phyloP scores from a whole-genome alignment of 805 yeast species.

The Candida golubevii region DNA sequence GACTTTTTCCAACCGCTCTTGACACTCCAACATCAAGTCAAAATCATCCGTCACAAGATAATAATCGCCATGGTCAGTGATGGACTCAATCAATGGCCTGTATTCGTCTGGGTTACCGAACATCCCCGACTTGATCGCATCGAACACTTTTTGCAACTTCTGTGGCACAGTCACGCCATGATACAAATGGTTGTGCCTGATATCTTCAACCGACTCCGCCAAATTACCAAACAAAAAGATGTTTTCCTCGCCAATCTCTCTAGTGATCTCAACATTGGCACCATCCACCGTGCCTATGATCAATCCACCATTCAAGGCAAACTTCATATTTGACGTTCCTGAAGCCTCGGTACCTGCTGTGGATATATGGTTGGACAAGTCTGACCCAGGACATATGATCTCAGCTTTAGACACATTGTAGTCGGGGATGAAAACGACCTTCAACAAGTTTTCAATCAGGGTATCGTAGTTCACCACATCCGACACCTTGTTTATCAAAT shows the following conservation, averaged over 20 bases:
- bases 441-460: conserved; percentile 69
- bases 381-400: conserved; percentile 84
- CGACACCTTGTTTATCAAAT: conserved; percentile 76
- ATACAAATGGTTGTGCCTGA: conserved; percentile 70
- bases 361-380: conserved; percentile 87
- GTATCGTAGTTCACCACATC: conserved; percentile 75
- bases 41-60: conserved; percentile 88
- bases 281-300: conserved; percentile 96
- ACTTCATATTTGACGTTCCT: conserved; percentile 95
- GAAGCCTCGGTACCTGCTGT: conserved; percentile 98
- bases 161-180: conserved; percentile 58
- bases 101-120: conserved; percentile 73
- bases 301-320: conserved; percentile 89
- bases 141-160: conserved; percentile 58
- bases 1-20: conserved; percentile 66
- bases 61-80: conserved; percentile 73
- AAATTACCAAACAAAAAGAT: conserved; percentile 89
- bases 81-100: conserved; percentile 62
- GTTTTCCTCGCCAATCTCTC: conserved; percentile 91
- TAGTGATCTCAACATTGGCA: conserved; percentile 91
- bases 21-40: conserved; percentile 81
- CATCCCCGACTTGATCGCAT: conserved; percentile 58
- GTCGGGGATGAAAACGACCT: conserved; percentile 87
- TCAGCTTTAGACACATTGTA: conserved; percentile 94
- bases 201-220: conserved; percentile 83